These are phyloP conservation scores for Tricholoma flavovirens DNA, from an alignment of 768 basidiomycete species.

Conservation along the genomic window DNA sequence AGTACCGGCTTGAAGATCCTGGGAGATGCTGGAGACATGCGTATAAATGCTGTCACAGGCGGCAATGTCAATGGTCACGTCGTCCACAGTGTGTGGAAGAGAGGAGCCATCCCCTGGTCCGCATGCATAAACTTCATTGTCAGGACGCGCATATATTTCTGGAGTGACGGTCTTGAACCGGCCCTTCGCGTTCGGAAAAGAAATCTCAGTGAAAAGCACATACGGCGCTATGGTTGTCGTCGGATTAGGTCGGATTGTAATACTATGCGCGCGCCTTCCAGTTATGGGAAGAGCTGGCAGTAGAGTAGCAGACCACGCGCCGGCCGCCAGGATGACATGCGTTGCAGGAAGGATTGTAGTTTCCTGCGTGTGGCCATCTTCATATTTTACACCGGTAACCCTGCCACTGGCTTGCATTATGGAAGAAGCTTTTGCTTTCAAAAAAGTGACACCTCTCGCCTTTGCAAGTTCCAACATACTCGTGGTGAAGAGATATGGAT, in stretches of 20 bases:
- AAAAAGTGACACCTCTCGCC: conserved; percentile 44
- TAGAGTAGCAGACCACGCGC: conserved; percentile 76
- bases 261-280: conserved; percentile 68
- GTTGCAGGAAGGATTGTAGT: conserved; percentile 47
- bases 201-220: conserved; percentile 79
- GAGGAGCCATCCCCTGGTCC: conserved; percentile 70
- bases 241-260: conserved; percentile 51
- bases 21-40: conserved; percentile 57
- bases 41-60: conserved; percentile 53
- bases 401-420: conserved; percentile 34
- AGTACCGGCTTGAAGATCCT: conserved; percentile 46
- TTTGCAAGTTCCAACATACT: conserved; percentile 64
- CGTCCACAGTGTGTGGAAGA: conserved; percentile 66
- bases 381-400: conserved; percentile 48
- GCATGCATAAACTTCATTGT: conserved; percentile 70
- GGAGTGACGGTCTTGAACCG: conserved; percentile 35
- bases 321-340: conserved; percentile 73
- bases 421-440: conserved; percentile 39
- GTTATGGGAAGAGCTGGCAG: conserved; percentile 50
- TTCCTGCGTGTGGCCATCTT: conserved; percentile 20
- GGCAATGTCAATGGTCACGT: conserved; percentile 51
- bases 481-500: conserved; percentile 68
- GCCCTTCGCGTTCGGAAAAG: conserved; percentile 12
- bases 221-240: conserved; percentile 56
- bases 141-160: conserved; percentile 70